Base-by-base conservation (phyloP, 768 basidiomycete genomes). In the Naematelia encephala region DNA sequence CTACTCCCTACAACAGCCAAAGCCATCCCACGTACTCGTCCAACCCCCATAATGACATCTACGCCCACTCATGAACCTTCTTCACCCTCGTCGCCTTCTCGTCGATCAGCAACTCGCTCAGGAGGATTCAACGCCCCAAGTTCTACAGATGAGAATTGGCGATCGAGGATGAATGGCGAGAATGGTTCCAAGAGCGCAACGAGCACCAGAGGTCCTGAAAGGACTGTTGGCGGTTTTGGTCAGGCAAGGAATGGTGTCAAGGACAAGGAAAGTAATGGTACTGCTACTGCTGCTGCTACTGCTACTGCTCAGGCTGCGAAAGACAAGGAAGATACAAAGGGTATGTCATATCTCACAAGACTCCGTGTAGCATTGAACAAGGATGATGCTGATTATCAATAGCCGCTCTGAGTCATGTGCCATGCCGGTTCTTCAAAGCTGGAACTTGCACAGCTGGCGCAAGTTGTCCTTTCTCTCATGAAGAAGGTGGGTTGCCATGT, bases 381-480 rank as follows among this genome's bases (percentile, higher is more conserved):
- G 42, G 54, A 39, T 13, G 19, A 12, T 11, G 39, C 19, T 11
- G 39, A n/a, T n/a, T 43, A 43, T 11, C 19, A 43, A 49, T 53
- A 21, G 62, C 61, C 12, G 55, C 62, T 1, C 83, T 97, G 56
- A 90, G 89, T 1, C 92, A 96, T 82, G 94, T 98, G 13, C 93
- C 93, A 1, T 98, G 94, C 81, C 90, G 94, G 80, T 97, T 97
- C 84, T 96, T 86, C 85, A 90, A 88, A 73, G 88, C 62, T 14
- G 91, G 92, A 29, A 87, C 86, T 12, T 98, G 93, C 78, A 94
- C 92, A 3, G 93, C 93, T 10, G 93, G 93, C 29, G 80, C 89
- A 2, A 87, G 89, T 1, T 98, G 94, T 77, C 91, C 90, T n/a
- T 98, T 98, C 83, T 92, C 91, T 26, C 94, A 98, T 77, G 73